These are phyloP conservation scores for Hypoxylon sp. DNA, from an alignment of 2,329 filamentous ascomycete species.

Conservation along the genomic window DNA sequence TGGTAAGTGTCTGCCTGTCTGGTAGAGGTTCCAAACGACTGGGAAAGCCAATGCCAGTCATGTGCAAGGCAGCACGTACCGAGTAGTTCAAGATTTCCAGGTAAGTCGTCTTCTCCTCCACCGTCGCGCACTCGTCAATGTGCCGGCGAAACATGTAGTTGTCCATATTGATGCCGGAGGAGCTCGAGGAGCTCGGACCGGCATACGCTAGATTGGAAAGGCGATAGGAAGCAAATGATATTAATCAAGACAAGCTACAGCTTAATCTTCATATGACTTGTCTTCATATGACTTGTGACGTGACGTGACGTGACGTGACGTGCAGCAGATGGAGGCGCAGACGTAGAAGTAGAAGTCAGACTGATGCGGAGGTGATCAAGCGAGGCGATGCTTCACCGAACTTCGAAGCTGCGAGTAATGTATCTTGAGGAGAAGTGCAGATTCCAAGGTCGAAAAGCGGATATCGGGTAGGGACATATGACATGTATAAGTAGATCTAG, in stretches of 20 bases:
- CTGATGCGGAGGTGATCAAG: slow-evolving; percentile 3
- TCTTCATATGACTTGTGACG: slow-evolving; percentile 10
- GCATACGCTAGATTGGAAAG: neutral
- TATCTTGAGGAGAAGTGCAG: neutral
- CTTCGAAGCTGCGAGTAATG: neutral
- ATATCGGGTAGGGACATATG: too few relatives aligned
- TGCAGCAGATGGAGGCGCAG: slow-evolving; percentile 33
- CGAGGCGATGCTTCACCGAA: slow-evolving; percentile 32
- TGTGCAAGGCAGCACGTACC: slow-evolving; percentile 49
- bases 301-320: too few relatives aligned
- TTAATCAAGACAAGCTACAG: slow-evolving; percentile 13
- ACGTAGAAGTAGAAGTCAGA: neutral
- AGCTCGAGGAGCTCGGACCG: neutral
- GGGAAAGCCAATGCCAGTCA: neutral
- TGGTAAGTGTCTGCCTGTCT: slow-evolving; percentile 6
- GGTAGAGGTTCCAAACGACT: neutral
- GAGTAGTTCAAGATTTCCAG: slow-evolving; percentile 68
- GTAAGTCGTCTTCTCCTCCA: slow-evolving; percentile 62
- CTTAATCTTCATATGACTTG: slow-evolving; percentile 12
- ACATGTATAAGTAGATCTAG: too few relatives aligned
- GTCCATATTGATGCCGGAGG: slow-evolving; percentile 55
- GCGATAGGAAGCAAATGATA: slow-evolving; percentile 4
- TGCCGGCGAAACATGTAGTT: slow-evolving; percentile 64
- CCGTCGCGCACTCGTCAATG: slow-evolving; percentile 57
- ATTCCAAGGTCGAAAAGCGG: neutral